phyloP scores from a whole-genome alignment of 352 stramenopile genomes.

The Plasmopara halstedii region DNA sequence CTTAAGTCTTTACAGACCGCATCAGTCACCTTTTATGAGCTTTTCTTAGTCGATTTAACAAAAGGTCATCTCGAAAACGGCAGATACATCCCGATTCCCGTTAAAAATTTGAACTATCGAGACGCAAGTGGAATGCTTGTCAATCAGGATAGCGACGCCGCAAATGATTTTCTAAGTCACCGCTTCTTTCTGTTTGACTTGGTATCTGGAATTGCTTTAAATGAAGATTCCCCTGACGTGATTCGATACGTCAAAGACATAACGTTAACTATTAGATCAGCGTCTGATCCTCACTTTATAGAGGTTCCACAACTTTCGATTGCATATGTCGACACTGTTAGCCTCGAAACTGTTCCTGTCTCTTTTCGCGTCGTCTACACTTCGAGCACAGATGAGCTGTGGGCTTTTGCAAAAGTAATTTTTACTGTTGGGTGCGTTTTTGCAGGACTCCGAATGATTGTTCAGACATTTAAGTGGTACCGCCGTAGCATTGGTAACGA shows the following conservation, averaged over 20 bases:
- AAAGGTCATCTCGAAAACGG: conserved; percentile 33
- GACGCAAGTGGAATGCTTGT: conserved; percentile 48
- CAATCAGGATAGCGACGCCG: conserved; percentile 80
- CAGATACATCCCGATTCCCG: conserved; percentile 78
- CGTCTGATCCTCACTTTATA: conserved; percentile 37
- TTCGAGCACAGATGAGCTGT: conserved; percentile 73
- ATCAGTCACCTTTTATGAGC: conserved; percentile 79
- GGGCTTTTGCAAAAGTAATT: conserved; percentile 60
- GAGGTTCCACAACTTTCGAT: conserved; percentile 74
- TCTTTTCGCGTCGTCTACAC: conserved; percentile 84
- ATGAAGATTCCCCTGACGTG: conserved; percentile 39
- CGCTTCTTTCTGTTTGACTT: conserved; percentile 91
- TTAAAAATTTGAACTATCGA: conserved; percentile 81
- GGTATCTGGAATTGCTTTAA: conserved; percentile 44
- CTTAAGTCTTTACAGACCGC: conserved; percentile 36
- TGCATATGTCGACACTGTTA: conserved; percentile 57
- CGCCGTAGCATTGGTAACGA: conserved; percentile 64
- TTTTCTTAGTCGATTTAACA: conserved; percentile 86
- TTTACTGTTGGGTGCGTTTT: conserved; percentile 62
- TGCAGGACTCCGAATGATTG: conserved; percentile 42
- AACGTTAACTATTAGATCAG: conserved; percentile 51
- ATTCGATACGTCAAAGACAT: conserved; percentile 70
- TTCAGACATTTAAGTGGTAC: conserved; percentile 87
- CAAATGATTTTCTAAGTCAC: conserved; percentile 84
- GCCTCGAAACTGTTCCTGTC: conserved; percentile 17